Percentiles rank a stretch among this genome's conserved stretches.
These are phyloP conservation scores for Chlorella sp. DNA, from an alignment of 139 green algal species.

Conservation along the genomic window DNA sequence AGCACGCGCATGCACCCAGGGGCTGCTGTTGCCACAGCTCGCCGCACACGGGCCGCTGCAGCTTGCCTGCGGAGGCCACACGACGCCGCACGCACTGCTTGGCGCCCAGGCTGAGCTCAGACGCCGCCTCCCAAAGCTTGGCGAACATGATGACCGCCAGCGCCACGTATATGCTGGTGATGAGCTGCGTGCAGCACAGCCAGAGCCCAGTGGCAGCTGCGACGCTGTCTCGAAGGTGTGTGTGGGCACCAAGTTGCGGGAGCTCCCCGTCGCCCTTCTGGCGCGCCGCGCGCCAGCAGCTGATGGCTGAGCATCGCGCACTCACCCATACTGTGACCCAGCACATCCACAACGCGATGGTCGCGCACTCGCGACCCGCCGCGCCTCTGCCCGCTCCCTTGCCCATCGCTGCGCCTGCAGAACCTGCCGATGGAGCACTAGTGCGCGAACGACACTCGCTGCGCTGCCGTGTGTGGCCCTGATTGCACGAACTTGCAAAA, in stretches of 20 bases:
- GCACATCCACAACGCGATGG: neutral
- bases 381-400: neutral
- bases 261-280: neutral
- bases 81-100: no score
- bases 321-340: constrained; percentile 6
- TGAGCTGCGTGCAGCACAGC: neutral
- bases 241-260: neutral
- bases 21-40: no score
- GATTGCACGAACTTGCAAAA: neutral
- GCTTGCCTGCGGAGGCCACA: no score
- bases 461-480: neutral
- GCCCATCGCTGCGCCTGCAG: neutral
- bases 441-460: neutral
- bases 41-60: no score
- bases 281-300: neutral
- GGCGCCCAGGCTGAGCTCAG: neutral
- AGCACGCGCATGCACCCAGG: no score
- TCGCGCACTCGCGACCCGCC: neutral
- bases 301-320: neutral
- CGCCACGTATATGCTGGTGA: constrained; percentile 10
- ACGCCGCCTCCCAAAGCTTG: constrained; percentile 9
- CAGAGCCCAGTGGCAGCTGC: neutral
- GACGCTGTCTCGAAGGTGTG: neutral
- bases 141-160: constrained; percentile 11
- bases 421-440: neutral